Conservation (phyloP, 305 asterid genomes). For the Plantago coronopus region DNA sequence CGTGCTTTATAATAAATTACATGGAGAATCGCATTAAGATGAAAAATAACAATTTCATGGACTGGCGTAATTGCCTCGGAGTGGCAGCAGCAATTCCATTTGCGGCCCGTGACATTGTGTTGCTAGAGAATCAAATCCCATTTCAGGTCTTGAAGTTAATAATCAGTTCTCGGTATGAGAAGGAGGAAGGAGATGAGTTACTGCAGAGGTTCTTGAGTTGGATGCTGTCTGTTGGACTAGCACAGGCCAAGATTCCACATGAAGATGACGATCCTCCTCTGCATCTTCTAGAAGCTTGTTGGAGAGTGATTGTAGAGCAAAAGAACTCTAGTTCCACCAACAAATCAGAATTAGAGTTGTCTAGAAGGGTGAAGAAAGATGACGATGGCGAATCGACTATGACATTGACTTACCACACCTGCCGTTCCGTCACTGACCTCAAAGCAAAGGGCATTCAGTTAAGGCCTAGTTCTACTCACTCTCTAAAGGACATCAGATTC, state of each 20-base stretch:
- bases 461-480: conserved; percentile 18
- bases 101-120: conserved; percentile 19
- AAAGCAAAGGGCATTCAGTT: conserved; percentile 33
- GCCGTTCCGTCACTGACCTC: conserved; percentile 30
- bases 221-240: neutral
- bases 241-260: neutral
- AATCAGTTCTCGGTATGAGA: conserved; percentile 5
- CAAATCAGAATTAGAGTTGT: too few species aligned
- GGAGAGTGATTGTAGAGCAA: conserved; percentile 15
- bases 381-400: neutral
- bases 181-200: conserved; percentile 13
- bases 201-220: conserved; percentile 17
- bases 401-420: conserved; percentile 1
- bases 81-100: conserved; percentile 11
- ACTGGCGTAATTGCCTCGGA: conserved; percentile 8
- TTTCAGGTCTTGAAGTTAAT: conserved; percentile 23
- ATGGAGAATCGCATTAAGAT: conserved; percentile 16
- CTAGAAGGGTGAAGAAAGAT: conserved; percentile 1
- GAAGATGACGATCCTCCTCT: neutral
- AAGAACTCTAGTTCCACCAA: neutral
- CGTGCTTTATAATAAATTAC: conserved; percentile 24
- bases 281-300: conserved; percentile 14
- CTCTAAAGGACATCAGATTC: conserved; percentile 23
- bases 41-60: conserved; percentile 18
- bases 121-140: conserved; percentile 38